phyloP scores from a whole-genome alignment of 345 rosid genomes.

The Eucalyptus melliodora region DNA sequence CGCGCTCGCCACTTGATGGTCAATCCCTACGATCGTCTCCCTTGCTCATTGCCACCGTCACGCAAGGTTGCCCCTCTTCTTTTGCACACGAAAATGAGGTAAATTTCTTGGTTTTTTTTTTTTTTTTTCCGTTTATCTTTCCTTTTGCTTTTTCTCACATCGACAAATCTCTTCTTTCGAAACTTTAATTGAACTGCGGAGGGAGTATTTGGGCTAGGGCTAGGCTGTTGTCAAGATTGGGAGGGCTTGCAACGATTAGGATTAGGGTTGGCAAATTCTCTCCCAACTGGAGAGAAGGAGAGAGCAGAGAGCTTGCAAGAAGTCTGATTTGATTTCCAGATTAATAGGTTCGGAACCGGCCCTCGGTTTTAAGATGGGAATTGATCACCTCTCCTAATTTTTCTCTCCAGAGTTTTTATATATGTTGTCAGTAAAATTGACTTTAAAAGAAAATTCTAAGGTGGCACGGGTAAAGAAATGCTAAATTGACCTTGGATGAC shows the following conservation, averaged over 20 bases:
- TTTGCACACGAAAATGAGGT: not conserved
- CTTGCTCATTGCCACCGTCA: not conserved
- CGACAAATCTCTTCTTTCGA: not conserved
- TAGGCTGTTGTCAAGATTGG: not conserved
- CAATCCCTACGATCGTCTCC: not conserved
- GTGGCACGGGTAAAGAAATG: rapidly evolving
- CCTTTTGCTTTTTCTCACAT: not conserved
- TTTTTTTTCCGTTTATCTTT: not conserved
- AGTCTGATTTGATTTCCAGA: not conserved
- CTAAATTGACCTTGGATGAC: not conserved
- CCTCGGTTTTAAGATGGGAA: rapidly evolving
- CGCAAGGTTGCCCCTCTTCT: not conserved
- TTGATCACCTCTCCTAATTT: not conserved
- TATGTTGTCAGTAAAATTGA: not conserved
- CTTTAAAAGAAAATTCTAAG: not conserved
- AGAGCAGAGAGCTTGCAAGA: not conserved
- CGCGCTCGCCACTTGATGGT: not conserved
- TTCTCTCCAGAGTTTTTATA: not conserved
- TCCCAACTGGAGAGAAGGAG: not conserved
- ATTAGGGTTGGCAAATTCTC: not conserved
- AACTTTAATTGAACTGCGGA: not conserved
- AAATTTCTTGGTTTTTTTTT: not conserved
- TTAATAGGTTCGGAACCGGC: rapidly evolving
- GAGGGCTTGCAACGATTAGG: not conserved
- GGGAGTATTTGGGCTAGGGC: not conserved